Conservation (phyloP, 2,329 filamentous ascomycete species). For the Fusarium sp. region DNA sequence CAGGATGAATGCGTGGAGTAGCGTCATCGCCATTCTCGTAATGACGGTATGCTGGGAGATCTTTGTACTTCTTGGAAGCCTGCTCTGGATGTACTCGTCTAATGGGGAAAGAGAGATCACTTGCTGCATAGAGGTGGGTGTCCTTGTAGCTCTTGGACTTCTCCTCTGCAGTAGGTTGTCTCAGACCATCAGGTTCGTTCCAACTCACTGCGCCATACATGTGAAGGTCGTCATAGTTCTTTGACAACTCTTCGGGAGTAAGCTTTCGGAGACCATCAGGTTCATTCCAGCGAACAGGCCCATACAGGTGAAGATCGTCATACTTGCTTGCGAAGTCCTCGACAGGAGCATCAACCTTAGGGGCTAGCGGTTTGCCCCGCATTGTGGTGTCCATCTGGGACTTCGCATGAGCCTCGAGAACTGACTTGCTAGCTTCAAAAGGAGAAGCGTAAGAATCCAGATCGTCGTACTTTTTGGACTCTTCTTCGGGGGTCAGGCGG, state of each 20-base stretch:
- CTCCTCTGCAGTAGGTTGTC: constrained; percentile 50
- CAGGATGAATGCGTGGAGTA: constrained; percentile 45
- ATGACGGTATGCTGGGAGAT: constrained; percentile 43
- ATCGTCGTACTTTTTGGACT: constrained; percentile 51
- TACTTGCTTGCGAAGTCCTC: constrained; percentile 51
- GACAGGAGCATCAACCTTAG: constrained; percentile 49
- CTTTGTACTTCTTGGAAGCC: constrained; percentile 48
- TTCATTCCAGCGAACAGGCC: constrained; percentile 53
- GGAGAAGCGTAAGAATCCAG: constrained; percentile 52
- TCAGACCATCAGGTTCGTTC: constrained; percentile 54
- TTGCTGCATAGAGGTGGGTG: constrained; percentile 50
- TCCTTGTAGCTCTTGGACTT: constrained; percentile 56
- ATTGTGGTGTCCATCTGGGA: constrained; percentile 47
- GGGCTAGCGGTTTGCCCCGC: constrained; percentile 53
- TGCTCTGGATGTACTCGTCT: constrained; percentile 45
- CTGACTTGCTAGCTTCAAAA: constrained; percentile 50
- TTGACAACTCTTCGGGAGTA: constrained; percentile 51
- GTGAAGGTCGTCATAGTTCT: constrained; percentile 55
- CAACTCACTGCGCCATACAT: constrained; percentile 52
- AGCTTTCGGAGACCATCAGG: constrained; percentile 54
- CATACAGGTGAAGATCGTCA: constrained; percentile 58
- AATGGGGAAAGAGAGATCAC: constrained; percentile 32
- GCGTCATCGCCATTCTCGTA: constrained; percentile 46
- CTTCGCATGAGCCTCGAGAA: constrained; percentile 46
- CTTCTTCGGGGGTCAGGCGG: constrained; percentile 45